Evolutionary conservation across 768 basidiomycete species (phyloP), one percentile per base, ranked within the genome.

Genomic region (Agrocybe praecox): DNA sequence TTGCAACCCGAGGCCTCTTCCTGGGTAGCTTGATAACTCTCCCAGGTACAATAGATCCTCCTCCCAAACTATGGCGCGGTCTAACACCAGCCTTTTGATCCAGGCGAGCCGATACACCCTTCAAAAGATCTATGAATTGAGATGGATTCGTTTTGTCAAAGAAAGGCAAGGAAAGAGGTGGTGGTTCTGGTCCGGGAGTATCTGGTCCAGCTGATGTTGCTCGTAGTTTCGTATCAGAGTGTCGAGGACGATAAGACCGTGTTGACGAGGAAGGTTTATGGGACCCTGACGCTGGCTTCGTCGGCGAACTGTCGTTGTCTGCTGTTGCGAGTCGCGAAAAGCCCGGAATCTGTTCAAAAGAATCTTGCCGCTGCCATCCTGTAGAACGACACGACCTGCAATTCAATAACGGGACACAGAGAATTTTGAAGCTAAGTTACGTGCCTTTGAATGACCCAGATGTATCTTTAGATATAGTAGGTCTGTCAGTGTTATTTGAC

Each of bases 61-160:
- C 46, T 6, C 53, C 51, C 10, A 46, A 10, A 43, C 45, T 24
- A 22, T 34, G 32, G 4, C 55, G 53, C 8, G 58, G 42, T 22
- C 46, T 47, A 3, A 51, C 18, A 1, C 53, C 55, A 2, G n/a
- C 55, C 15, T 53, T 50, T 3, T 46, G 55, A 32, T 54, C 52
- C 32, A 52, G 42, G 15, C 45, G 54, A 29, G 69, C 71, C n/a
- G 72, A 73, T 11, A 74, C 71, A 29, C 67, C 72, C 55, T 74
- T 74, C 29, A 76, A 58, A 23, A 73, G 65, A 40, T 68, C 65
- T 34, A 77, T 49, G 22, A 77, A 69, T 24, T 65, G 53, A 7
- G 60, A 48, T 33, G 70, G 71, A 44, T 66, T 57, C 9, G 58
- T 47, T 33, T 64, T 59, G 49, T 63, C 61, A 18, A 65, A 60